Evolutionary conservation across 495 filamentous ascomycete species (phyloP), one percentile per base, ranked within the genome.

Genomic region (Amniculicola lignicola): DNA sequence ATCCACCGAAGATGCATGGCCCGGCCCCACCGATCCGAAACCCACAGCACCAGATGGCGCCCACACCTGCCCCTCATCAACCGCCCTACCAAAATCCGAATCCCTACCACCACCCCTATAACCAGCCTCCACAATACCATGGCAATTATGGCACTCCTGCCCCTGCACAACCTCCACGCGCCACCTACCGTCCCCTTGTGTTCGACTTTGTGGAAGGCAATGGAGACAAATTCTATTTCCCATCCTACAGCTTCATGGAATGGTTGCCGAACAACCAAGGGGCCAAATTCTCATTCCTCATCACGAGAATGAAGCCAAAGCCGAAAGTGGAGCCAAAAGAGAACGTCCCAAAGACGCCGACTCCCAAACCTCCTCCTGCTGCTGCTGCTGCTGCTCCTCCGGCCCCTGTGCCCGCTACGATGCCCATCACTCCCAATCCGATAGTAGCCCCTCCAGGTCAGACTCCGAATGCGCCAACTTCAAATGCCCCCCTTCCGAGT

Each of bases 171-270:
- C 83, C 47, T 73, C 83, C 5, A 81, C 87, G 60, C 83, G 85
- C 65, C 80, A 45, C 40, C 1, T 56, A 57, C 22, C 42, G 81
- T 31, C 81, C 86, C 14, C 75, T 95, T 2, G 82, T 91, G 9
- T 87, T 98, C 48, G 92, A 96, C 65, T 95, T 96, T 61, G 75
- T 74, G 25, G 85, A 82, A 7, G 80, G 79, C 12, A 82, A 79
- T 15, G 90, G 90, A 9, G 93, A 96, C 65, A 83, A 91, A 16
- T 97, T 90, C 65, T 68, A 91, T 16, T 93, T 98, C 65, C 93
- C 93, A 0, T 90, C 88, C 67, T 79, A 89, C 64, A 84, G 84
- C 51, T 87, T 97, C 38, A 71, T 97, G 6, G 91, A 98, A 65
- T 87, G 77, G 44, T 67, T 75, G 19, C 75, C 71, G 11, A 68